Evolutionary conservation across 73 alveolate genomes (phyloP).

Genomic region (Diophrys sp.): DNA sequence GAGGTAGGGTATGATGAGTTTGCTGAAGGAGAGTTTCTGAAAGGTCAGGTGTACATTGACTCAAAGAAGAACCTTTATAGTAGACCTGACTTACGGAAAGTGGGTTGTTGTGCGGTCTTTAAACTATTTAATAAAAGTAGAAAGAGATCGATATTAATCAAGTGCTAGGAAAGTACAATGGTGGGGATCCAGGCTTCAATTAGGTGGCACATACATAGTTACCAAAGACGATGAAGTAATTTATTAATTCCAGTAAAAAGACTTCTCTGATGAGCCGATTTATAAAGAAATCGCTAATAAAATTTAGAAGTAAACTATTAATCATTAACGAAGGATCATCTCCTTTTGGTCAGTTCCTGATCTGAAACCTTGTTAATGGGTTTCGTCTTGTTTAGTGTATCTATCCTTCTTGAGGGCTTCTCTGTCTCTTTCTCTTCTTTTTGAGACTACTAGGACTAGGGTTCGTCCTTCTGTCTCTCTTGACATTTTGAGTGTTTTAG

Average conservation of each 20-base stretch:
- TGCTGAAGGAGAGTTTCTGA: neutral
- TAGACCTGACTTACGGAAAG: neutral
- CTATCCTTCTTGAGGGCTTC: too few species aligned
- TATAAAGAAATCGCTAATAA: neutral
- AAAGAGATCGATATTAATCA: neutral
- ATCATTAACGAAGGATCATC: too few species aligned
- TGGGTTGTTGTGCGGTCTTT: neutral
- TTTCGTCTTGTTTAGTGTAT: too few species aligned
- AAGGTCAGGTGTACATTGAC: neutral
- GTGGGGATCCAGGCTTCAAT: neutral
- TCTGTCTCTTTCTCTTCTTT: too few species aligned
- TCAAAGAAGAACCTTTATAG: too few species aligned
- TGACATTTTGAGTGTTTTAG: too few species aligned
- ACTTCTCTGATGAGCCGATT: neutral
- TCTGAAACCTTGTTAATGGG: too few species aligned
- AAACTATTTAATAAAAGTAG: too few species aligned
- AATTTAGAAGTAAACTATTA: too few species aligned
- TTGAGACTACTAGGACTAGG: too few species aligned
- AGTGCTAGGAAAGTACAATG: neutral
- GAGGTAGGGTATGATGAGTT: neutral
- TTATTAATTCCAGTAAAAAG: neutral
- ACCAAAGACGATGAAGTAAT: neutral
- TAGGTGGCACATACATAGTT: neutral
- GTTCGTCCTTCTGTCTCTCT: too few species aligned
- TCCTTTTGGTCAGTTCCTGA: too few species aligned